Evolutionary conservation across 1,284 basidiomycete genomes (phyloP).

Genomic region (Porodaedalea pini): DNA sequence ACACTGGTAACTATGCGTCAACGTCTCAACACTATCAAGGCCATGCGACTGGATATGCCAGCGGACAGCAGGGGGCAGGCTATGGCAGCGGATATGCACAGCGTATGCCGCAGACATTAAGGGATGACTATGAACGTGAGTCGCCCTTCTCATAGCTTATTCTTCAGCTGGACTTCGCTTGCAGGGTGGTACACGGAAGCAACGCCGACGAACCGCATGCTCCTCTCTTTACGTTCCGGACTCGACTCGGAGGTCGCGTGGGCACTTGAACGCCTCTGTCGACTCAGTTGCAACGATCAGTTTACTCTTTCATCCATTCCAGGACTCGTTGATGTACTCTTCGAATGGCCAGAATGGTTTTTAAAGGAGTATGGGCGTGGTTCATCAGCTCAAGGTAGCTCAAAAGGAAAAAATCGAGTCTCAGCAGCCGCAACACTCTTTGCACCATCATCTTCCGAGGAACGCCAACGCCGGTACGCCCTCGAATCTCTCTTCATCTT

Average conservation of each 20-base stretch:
- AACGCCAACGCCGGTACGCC: conserved; percentile 58
- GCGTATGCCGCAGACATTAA: conserved; percentile 43
- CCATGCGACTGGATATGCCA: conserved; percentile 1
- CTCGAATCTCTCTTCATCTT: conserved; percentile 74
- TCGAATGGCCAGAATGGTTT: conserved; percentile 79
- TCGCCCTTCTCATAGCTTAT: conserved; percentile 19
- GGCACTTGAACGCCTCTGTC: conserved; percentile 75
- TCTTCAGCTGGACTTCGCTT: conserved; percentile 9
- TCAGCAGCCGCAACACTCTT: conserved; percentile 47
- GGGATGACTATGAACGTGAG: conserved; percentile 75
- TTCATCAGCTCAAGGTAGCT: conserved; percentile 34
- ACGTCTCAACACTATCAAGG: conserved; percentile 13
- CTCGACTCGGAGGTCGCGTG: conserved; percentile 74
- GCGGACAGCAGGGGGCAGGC: neutral
- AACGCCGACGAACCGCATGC: conserved; percentile 72
- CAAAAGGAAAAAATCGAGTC: conserved; percentile 14
- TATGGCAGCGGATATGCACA: conserved; percentile 18
- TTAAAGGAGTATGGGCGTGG: conserved; percentile 22
- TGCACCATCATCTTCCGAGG: conserved; percentile 45
- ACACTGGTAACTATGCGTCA: conserved; percentile 5
- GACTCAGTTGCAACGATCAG: conserved; percentile 70
- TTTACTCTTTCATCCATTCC: conserved; percentile 67
- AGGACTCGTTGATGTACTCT: conserved; percentile 72
- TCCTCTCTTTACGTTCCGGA: conserved; percentile 73
- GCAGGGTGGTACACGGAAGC: conserved; percentile 79